These are phyloP conservation scores for Petunia secreta DNA, from an alignment of 257 asterid genomes.

Conservation along the genomic window DNA sequence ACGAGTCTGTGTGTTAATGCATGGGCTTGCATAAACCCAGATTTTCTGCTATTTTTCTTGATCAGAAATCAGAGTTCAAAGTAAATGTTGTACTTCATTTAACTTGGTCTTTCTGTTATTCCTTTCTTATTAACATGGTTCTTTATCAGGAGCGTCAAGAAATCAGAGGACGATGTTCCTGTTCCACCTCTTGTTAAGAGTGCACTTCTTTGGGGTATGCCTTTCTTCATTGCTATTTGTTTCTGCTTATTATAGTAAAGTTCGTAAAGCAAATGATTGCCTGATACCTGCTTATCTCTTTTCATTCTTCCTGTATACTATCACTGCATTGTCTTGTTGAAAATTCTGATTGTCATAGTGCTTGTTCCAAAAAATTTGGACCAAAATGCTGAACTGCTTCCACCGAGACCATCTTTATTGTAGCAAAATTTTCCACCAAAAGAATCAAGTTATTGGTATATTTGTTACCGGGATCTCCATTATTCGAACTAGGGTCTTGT, in stretches of 20 bases:
- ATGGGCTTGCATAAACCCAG: no score
- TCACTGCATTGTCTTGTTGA: not conserved
- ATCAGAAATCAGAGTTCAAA: not conserved
- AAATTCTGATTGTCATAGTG: not conserved
- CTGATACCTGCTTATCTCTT: constrained; percentile 1
- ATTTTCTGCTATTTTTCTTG: not conserved
- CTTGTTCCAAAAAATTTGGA: no score
- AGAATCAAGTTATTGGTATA: not conserved
- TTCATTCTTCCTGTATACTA: not conserved
- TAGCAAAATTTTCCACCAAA: not conserved
- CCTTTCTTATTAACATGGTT: not conserved
- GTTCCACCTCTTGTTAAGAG: constrained; percentile 95
- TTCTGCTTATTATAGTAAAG: constrained; percentile 14
- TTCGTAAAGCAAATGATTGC: constrained; percentile 5
- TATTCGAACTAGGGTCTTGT: not conserved
- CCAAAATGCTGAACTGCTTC: not conserved
- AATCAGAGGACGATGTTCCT: constrained; percentile 89
- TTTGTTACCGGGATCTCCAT: not conserved
- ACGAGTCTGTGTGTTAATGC: not conserved
- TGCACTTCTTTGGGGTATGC: constrained; percentile 93
- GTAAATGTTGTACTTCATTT: constrained; percentile 20
- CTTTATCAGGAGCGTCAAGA: constrained; percentile 68
- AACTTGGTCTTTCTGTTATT: constrained; percentile 7
- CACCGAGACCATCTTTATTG: constrained; percentile 5
- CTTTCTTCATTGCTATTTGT: constrained; percentile 32